A percentile compares a stretch with the other conserved stretches of the same genome.
These are phyloP conservation scores for Cylindrotheca fusiformis DNA, from an alignment of 108 stramenopile genomes.

Conservation along the genomic window DNA sequence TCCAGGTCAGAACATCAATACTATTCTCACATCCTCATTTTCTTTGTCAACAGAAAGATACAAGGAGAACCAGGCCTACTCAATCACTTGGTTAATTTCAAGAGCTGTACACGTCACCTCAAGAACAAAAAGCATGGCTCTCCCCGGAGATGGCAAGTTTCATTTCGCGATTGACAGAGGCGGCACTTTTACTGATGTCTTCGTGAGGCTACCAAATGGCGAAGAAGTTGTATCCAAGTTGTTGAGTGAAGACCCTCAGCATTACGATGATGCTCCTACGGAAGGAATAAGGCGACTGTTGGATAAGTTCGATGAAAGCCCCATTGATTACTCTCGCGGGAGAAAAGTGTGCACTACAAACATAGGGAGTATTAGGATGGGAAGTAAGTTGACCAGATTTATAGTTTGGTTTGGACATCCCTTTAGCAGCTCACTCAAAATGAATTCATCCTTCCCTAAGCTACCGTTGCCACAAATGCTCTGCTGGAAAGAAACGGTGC, in stretches of 20 bases:
- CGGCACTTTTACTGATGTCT: slow-evolving; percentile 97
- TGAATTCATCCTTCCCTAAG: too few species aligned
- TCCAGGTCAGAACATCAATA: too few species aligned
- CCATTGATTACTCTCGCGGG: slow-evolving; percentile 65
- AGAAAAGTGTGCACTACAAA: slow-evolving; percentile 56
- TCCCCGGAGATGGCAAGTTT: slow-evolving; percentile 68
- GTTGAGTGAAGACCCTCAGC: slow-evolving; percentile 89
- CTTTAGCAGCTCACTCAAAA: too few species aligned
- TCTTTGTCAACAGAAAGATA: too few species aligned
- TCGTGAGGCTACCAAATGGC: slow-evolving; percentile 68
- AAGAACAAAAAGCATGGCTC: slow-evolving; percentile 5
- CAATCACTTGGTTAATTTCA: too few species aligned
- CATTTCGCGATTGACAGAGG: slow-evolving; percentile 95
- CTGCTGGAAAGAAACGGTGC: slow-evolving; percentile 95
- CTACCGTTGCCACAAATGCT: slow-evolving; percentile 97
- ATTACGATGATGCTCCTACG: slow-evolving; percentile 96
- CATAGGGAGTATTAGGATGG: slow-evolving; percentile 90
- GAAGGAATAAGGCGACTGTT: slow-evolving; percentile 95
- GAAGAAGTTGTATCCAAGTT: slow-evolving; percentile 80
- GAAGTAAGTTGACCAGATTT: slow-evolving; percentile 82
- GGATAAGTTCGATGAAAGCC: slow-evolving; percentile 68
- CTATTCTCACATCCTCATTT: too few species aligned
- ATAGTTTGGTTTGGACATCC: too few species aligned
- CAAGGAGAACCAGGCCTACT: too few species aligned
- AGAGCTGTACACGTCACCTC: too few species aligned